phyloP scores from a whole-genome alignment of 768 basidiomycete species.

The Trametes villosa region DNA sequence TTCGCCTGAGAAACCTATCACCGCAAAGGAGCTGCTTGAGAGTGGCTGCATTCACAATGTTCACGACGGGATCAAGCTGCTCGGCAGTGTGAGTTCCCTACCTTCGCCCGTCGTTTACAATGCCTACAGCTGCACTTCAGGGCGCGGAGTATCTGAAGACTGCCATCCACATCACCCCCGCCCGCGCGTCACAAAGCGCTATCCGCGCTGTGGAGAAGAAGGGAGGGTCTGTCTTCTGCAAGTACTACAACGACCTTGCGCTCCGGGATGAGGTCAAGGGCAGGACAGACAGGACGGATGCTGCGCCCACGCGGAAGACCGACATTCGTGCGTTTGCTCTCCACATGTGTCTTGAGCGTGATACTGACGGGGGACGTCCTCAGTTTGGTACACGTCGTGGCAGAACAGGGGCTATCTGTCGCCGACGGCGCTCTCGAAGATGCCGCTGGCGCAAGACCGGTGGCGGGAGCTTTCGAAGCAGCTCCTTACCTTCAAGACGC shows the following conservation, averaged over 20 bases:
- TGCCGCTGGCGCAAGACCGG: slow-evolving; percentile 70
- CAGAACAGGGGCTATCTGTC: slow-evolving; percentile 79
- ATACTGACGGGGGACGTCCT: neutral
- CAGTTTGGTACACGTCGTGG: slow-evolving; percentile 81
- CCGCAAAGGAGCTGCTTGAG: slow-evolving; percentile 79
- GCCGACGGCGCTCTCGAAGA: slow-evolving; percentile 54
- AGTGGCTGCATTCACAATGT: slow-evolving; percentile 89
- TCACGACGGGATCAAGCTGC: slow-evolving; percentile 89
- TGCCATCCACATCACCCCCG: slow-evolving; percentile 79
- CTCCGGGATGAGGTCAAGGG: slow-evolving; percentile 80
- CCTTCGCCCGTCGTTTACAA: neutral
- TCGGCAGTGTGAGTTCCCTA: slow-evolving; percentile 67
- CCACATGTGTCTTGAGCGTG: slow-evolving; percentile 3
- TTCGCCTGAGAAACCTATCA: slow-evolving; percentile 82
- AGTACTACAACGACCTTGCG: slow-evolving; percentile 88
- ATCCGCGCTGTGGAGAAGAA: slow-evolving; percentile 80
- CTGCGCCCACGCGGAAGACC: slow-evolving; percentile 78
- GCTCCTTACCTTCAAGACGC: slow-evolving; percentile 54
- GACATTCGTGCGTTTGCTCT: slow-evolving; percentile 30
- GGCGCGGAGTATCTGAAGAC: slow-evolving; percentile 68
- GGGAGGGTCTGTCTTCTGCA: slow-evolving; percentile 86
- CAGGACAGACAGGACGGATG: slow-evolving; percentile 68
- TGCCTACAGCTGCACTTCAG: slow-evolving; percentile 39
- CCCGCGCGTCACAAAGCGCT: slow-evolving; percentile 85
- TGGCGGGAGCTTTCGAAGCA: slow-evolving; percentile 69